Evolutionary conservation across 176 grass and related monocot species (phyloP), one percentile per base, ranked within the genome.

Genomic region (Carex pumila): DNA sequence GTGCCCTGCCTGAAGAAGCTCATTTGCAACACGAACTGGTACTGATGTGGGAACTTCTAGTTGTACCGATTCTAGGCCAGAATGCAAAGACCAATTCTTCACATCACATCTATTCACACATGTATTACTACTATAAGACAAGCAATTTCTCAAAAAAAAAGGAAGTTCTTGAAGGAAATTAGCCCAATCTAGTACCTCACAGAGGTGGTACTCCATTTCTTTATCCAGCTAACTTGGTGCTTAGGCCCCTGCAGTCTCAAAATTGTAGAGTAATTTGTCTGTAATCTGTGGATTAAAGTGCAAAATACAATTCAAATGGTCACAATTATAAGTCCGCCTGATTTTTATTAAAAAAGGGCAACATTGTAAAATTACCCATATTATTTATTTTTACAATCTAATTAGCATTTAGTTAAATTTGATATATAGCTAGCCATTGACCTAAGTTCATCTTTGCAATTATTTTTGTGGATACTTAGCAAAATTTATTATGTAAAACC

Each of bases 21-120:
- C 89, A 64, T 94, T 71, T 18, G 95, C 95, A 70, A 98, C 86
- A 37, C 92, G 95, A 32, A 94, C 95, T 11, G 95, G 92, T 84
- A 94, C 92, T 32, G 92, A 98, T 36, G 64, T 90, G 30, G 95
- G 92, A 69, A 87, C 89, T 6, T 55, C 79, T 54, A 50, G 7
- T 72, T 73, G 80, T 34, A 62, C 80, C 1, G 75, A 74, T 12
- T 62, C 70, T 43, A 58, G 14, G 57, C 32, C 32, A 32, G 84
- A 69, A 6, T 34, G 43, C 55, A 83, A 3, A 5, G 88, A 87
- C 71, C 65, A 84, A 80, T 72, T 77, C 39, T 57, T 86, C n/a
- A 77, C 59, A 50, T 82, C 77, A 66, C 74, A 86, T 43, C 70
- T 79, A 80, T 79, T 81, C 52, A 80, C 31, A 65, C 14, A 56